Conservation (phyloP, 306 rosid genomes). For the Cucurbita maxima region DNA sequence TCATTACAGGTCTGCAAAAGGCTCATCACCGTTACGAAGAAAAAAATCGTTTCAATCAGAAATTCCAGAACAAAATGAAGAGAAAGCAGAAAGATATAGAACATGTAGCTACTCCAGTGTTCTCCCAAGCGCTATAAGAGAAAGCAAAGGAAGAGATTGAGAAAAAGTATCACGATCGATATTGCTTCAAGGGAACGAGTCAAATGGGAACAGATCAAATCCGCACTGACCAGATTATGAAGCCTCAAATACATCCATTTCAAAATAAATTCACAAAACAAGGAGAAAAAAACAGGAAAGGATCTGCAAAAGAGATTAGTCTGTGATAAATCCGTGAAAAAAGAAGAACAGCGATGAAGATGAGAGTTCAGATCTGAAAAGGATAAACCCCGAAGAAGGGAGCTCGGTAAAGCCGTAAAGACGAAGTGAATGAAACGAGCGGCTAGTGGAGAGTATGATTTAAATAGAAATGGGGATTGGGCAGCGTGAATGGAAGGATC, state of each 20-base stretch:
- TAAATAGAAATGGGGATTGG: background rate
- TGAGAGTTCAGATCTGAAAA: background rate
- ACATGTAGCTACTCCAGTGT: slow-evolving; percentile 35
- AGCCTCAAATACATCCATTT: slow-evolving; percentile 16
- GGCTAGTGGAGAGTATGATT: background rate
- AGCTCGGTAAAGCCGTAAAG: background rate
- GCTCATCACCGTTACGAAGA: slow-evolving; percentile 40
- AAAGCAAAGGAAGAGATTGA: slow-evolving; percentile 8
- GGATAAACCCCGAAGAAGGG: background rate
- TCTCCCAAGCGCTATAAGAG: slow-evolving; percentile 12
- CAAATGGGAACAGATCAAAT: slow-evolving; percentile 39
- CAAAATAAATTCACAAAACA: background rate
- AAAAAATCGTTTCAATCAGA: no score
- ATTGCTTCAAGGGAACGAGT: slow-evolving; percentile 99
- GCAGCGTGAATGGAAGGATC: background rate
- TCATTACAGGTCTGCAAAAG: slow-evolving; percentile 82
- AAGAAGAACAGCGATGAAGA: background rate
- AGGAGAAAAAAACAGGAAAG: background rate
- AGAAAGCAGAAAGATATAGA: no score
- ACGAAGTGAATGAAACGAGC: background rate
- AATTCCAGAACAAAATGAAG: no score
- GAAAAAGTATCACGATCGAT: slow-evolving; percentile 34
- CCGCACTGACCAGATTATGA: slow-evolving; percentile 89
- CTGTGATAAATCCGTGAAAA: background rate
- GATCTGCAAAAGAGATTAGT: background rate